Conservation (phyloP, 1,284 basidiomycete species). For the Athelia sp. region DNA sequence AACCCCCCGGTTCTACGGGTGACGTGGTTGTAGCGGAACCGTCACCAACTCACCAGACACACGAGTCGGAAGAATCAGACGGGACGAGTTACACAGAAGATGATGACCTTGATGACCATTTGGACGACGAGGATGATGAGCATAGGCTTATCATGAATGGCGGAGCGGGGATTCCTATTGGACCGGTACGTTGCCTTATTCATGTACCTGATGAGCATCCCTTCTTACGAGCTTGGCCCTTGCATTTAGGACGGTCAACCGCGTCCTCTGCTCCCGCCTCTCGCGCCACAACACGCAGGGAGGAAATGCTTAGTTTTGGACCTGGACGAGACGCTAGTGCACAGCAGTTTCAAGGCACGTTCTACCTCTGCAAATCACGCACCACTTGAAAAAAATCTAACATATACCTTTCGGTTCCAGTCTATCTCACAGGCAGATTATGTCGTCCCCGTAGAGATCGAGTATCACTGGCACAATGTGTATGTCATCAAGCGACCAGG, state of each 20-base stretch:
- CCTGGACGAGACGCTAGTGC: slow-evolving; percentile 93
- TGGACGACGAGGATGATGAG: slow-evolving; percentile 43
- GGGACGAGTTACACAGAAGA: slow-evolving; percentile 44
- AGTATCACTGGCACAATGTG: slow-evolving; percentile 96
- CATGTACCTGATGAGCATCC: neutral
- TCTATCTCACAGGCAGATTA: slow-evolving; percentile 96
- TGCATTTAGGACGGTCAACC: slow-evolving; percentile 77
- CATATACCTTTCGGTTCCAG: slow-evolving; percentile 34
- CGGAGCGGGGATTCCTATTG: slow-evolving; percentile 48
- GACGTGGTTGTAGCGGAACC: slow-evolving; percentile 17
- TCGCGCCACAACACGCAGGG: slow-evolving; percentile 72
- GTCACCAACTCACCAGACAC: slow-evolving; percentile 16
- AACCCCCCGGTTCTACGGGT: slow-evolving; percentile 49
- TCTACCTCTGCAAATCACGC: neutral
- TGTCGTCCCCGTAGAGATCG: slow-evolving; percentile 98
- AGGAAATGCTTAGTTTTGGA: slow-evolving; percentile 94
- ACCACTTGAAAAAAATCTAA: no score
- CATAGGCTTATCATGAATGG: slow-evolving; percentile 44
- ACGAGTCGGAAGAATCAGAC: slow-evolving; percentile 38
- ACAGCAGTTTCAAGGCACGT: slow-evolving; percentile 86
- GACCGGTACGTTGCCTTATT: slow-evolving; percentile 33
- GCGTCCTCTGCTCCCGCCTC: slow-evolving; percentile 76
- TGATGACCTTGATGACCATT: slow-evolving; percentile 37
- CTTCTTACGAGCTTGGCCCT: slow-evolving; percentile 3
- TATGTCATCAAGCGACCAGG: slow-evolving; percentile 99